phyloP scores from a whole-genome alignment of 1,284 basidiomycete genomes.

The Moesziomyces antarcticus region DNA sequence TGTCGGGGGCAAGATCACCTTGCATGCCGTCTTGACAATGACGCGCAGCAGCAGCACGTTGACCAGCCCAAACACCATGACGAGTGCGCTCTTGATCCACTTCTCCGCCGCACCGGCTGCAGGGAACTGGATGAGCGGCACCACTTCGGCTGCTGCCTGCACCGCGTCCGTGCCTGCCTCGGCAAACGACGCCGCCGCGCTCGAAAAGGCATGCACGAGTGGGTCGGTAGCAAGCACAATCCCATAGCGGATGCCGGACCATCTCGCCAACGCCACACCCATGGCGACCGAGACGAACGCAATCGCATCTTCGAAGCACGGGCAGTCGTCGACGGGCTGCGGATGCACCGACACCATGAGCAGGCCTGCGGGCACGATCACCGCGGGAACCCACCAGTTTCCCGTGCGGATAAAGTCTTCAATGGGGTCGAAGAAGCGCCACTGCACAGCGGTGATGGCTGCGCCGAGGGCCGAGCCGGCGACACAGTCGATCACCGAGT shows the following conservation, averaged over 20 bases:
- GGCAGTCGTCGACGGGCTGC: conserved; percentile 87
- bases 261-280: conserved; percentile 79
- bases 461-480: conserved; percentile 65
- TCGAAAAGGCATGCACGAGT: conserved; percentile 20
- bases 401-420: conserved; percentile 69
- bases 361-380: conserved; percentile 76
- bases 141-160: not conserved
- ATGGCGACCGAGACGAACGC: conserved; percentile 87
- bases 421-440: conserved; percentile 63
- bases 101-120: conserved; percentile 17
- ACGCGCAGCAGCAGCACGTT: conserved; percentile 86
- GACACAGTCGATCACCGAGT: conserved; percentile 67
- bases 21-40: conserved; percentile 67
- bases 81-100: conserved; percentile 51
- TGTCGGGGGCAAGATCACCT: conserved; percentile 51
- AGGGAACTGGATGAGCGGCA: conserved; percentile 28
- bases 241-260: conserved; percentile 69
- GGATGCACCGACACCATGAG: conserved; percentile 85
- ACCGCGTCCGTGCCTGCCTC: conserved; percentile 1
- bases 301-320: conserved; percentile 97
- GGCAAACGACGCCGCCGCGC: conserved; percentile 4
- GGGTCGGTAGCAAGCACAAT: conserved; percentile 31
- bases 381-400: conserved; percentile 74
- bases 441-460: conserved; percentile 68
- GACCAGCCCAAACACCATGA: conserved; percentile 72